These are phyloP conservation scores for Glutinoglossum americanum DNA, from an alignment of 495 filamentous ascomycete species.

Conservation along the genomic window DNA sequence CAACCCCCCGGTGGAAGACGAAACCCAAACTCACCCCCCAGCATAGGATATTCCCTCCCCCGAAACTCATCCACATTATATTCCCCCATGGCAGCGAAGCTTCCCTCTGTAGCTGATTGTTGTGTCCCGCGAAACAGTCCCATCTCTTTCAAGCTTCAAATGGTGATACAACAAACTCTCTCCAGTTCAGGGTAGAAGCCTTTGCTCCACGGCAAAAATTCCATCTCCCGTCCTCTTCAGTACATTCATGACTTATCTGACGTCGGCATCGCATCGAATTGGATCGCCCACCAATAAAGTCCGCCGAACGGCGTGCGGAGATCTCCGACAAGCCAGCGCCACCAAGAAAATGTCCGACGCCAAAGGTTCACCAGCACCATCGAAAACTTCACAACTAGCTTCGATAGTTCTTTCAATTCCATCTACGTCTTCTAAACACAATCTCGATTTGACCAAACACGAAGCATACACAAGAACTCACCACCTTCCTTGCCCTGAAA, in stretches of 20 bases:
- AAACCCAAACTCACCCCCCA: background rate
- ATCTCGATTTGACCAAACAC: too few species aligned
- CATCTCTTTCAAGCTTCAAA: background rate
- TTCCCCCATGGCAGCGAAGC: background rate
- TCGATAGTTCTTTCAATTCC: too few species aligned
- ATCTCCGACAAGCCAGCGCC: background rate
- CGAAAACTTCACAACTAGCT: too few species aligned
- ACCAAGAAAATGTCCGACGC: too few species aligned
- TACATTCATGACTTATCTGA: background rate
- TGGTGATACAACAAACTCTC: background rate
- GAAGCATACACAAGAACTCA: too few species aligned
- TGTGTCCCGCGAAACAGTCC: background rate
- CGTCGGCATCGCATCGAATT: background rate
- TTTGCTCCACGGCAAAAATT: background rate
- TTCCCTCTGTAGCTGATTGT: background rate
- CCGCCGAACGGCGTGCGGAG: background rate
- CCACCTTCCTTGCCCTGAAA: too few species aligned
- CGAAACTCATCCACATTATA: slow-evolving; percentile 2
- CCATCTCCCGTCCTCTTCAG: background rate
- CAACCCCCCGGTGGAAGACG: background rate
- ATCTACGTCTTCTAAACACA: too few species aligned
- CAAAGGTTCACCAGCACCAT: too few species aligned
- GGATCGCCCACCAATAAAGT: background rate
- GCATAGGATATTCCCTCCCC: background rate
- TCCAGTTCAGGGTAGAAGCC: background rate